Evolutionary conservation across 257 asterid genomes (phyloP).

Genomic region (Solanum virginianum): DNA sequence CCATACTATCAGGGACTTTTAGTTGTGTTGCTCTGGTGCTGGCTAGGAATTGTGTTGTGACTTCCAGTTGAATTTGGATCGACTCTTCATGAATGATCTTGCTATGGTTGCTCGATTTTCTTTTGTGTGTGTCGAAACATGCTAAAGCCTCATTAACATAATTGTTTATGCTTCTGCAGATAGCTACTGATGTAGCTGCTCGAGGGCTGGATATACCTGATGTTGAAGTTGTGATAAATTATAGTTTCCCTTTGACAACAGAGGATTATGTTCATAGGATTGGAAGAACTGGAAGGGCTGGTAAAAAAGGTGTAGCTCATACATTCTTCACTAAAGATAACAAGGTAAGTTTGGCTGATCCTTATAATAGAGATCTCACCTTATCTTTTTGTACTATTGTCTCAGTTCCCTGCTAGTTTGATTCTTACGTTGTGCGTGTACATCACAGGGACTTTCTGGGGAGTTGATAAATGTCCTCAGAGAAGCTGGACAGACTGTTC

Average conservation of each 20-base stretch:
- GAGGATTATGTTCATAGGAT: conserved; percentile 97
- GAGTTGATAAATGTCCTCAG: conserved; percentile 87
- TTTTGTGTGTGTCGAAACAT: neutral
- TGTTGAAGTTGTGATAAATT: conserved; percentile 91
- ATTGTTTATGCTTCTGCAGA: conserved; percentile 33
- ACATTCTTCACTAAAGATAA: conserved; percentile 94
- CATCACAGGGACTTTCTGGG: conserved; percentile 72
- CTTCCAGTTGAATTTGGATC: neutral
- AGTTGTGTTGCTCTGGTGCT: neutral
- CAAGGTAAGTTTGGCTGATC: conserved; percentile 35
- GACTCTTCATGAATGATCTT: neutral
- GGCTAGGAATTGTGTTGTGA: neutral
- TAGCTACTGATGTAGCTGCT: conserved; percentile 99
- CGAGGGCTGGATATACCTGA: conserved; percentile 95
- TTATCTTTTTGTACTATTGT: neutral
- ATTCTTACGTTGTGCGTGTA: neutral
- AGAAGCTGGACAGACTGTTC: conserved; percentile 91
- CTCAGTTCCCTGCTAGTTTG: neutral
- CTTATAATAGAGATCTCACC: neutral
- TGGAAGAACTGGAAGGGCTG: conserved; percentile 98
- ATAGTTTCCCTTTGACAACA: conserved; percentile 92
- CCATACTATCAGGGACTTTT: neutral
- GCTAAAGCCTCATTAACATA: neutral
- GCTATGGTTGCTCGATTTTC: neutral
- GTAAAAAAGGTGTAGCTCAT: conserved; percentile 99